Percentiles rank a stretch among this genome's conserved stretches.
Conservation (phyloP, 1,284 basidiomycete genomes). For the Apiotrichum siamense region DNA sequence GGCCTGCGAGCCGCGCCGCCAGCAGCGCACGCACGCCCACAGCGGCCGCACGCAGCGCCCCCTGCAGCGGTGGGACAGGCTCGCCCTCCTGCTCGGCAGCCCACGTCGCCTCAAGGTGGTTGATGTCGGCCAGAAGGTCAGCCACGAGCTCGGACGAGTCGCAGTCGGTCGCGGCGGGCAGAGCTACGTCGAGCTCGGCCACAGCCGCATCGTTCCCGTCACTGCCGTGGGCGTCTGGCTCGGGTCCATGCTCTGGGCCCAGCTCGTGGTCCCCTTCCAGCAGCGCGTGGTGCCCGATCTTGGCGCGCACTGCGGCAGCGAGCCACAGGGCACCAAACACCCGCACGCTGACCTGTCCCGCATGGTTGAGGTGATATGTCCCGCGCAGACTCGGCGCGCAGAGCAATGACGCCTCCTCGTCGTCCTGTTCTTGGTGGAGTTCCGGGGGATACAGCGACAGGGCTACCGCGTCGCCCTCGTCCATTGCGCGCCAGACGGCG, state of each 20-base stretch:
- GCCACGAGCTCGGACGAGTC: neutral
- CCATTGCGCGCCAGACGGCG: slow-evolving; percentile 8
- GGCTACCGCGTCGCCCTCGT: neutral
- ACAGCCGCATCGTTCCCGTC: neutral
- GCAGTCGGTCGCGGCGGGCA: neutral
- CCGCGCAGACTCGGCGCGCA: slow-evolving; percentile 1
- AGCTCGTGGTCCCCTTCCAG: neutral
- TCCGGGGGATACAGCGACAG: neutral
- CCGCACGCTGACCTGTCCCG: slow-evolving; percentile 20
- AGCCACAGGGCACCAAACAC: slow-evolving; percentile 18
- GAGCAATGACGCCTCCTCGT: slow-evolving; percentile 9
- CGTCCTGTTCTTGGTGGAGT: neutral
- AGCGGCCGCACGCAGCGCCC: neutral
- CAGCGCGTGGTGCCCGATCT: neutral
- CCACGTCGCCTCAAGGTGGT: slow-evolving; percentile 7
- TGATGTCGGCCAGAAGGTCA: neutral
- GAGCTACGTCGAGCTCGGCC: neutral
- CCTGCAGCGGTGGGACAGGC: neutral
- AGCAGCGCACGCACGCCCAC: slow-evolving; percentile 10
- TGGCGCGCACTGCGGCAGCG: neutral
- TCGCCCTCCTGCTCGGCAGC: slow-evolving; percentile 3
- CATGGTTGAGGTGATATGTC: slow-evolving; percentile 23
- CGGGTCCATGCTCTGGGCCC: too few relatives aligned
- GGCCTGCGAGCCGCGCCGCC: slow-evolving; percentile 8
- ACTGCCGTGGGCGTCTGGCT: neutral